Percentiles rank a stretch among this genome's conserved stretches.
These are phyloP conservation scores for Coprinellus aureogranulatus DNA, from an alignment of 768 basidiomycete genomes.

Conservation along the genomic window DNA sequence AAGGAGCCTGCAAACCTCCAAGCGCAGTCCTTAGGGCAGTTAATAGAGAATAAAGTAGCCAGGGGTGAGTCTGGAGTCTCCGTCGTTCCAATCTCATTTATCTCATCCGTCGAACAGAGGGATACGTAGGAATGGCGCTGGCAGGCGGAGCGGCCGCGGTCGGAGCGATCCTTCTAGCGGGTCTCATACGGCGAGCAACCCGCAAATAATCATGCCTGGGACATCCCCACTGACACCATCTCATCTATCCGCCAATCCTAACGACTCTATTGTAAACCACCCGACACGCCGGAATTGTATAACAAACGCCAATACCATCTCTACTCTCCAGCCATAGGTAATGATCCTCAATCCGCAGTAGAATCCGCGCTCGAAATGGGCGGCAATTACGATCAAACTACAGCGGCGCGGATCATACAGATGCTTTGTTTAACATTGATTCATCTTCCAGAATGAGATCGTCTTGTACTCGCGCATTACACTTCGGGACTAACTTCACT, in stretches of 20 bases:
- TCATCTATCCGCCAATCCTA: background rate
- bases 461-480: too few relatives aligned
- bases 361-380: too few relatives aligned
- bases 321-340: too few relatives aligned
- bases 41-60: conserved; percentile 84
- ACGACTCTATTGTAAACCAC: background rate
- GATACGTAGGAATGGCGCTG: conserved; percentile 98
- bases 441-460: too few relatives aligned
- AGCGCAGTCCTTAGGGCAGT: conserved; percentile 76
- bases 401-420: too few relatives aligned
- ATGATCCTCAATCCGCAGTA: too few relatives aligned
- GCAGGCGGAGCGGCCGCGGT: conserved; percentile 88
- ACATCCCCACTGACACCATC: background rate
- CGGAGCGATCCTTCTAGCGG: conserved; percentile 70
- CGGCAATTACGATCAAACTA: too few relatives aligned
- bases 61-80: conserved; percentile 52
- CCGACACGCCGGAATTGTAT: background rate
- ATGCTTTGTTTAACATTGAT: too few relatives aligned
- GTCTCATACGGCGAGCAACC: conserved; percentile 80
- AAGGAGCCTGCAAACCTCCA: conserved; percentile 95
- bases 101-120: conserved; percentile 53
- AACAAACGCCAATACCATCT: too few relatives aligned
- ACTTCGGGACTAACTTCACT: too few relatives aligned
- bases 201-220: conserved; percentile 40
- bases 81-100: background rate